Conservation (phyloP, 352 stramenopile genomes). For the Pythium biforme region DNA sequence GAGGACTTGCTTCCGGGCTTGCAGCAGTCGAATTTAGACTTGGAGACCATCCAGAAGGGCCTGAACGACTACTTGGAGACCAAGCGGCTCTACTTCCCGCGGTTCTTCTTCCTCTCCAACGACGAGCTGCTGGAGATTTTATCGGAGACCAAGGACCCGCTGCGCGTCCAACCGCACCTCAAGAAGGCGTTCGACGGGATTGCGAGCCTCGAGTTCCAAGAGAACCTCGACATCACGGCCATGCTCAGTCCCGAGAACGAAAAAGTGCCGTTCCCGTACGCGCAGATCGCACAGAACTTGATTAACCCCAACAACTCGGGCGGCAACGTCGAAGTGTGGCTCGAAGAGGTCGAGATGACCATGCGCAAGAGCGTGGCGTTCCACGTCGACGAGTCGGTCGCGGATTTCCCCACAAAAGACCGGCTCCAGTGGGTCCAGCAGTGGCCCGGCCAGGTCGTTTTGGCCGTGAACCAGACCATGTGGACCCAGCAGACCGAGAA, state of each 20-base stretch:
- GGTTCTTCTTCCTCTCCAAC: constrained; percentile 96
- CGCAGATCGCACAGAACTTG: constrained; percentile 78
- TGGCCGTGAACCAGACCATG: constrained; percentile 92
- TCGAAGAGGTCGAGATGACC: constrained; percentile 81
- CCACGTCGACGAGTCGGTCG: constrained; percentile 82
- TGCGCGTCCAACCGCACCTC: constrained; percentile 93
- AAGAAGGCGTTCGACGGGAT: constrained; percentile 96
- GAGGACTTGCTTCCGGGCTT: constrained; percentile 79
- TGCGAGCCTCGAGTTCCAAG: constrained; percentile 89
- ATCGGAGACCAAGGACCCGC: constrained; percentile 91
- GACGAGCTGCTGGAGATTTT: constrained; percentile 93
- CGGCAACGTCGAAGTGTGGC: constrained; percentile 92
- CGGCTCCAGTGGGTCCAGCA: constrained; percentile 90
- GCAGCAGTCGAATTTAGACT: constrained; percentile 87
- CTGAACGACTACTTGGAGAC: constrained; percentile 94
- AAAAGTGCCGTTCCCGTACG: constrained; percentile 88
- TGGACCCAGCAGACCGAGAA: constrained; percentile 89
- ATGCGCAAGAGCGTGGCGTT: constrained; percentile 84
- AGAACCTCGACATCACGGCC: constrained; percentile 91
- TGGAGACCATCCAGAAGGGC: constrained; percentile 95
- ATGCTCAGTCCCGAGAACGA: constrained; percentile 88
- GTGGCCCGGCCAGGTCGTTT: constrained; percentile 92
- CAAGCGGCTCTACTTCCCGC: constrained; percentile 90
- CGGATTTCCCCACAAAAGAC: constrained; percentile 85
- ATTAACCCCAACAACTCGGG: constrained; percentile 94